Evolutionary conservation across 257 asterid species (phyloP).

Genomic region (Forsythia suspensa): DNA sequence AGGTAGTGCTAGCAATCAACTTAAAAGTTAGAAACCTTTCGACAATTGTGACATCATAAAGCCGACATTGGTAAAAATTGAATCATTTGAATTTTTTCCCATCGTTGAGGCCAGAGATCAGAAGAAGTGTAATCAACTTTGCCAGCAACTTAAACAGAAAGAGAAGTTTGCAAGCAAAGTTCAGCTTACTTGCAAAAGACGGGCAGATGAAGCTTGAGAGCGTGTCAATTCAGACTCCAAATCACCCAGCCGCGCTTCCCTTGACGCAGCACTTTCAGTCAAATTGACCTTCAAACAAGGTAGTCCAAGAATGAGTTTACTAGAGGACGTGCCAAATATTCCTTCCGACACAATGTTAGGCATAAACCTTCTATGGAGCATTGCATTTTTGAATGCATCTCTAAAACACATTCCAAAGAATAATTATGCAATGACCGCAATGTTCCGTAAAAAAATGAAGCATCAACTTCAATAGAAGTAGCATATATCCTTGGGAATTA

Average conservation of each 20-base stretch:
- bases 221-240: slow-evolving; percentile 73
- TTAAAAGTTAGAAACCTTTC: too few relatives aligned
- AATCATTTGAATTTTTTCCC: too few relatives aligned
- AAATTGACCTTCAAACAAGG: slow-evolving; percentile 53
- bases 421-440: not conserved
- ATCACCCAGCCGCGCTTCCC: slow-evolving; percentile 67
- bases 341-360: not conserved
- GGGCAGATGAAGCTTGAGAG: slow-evolving; percentile 55
- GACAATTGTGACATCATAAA: too few relatives aligned
- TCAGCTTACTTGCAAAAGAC: slow-evolving; percentile 60
- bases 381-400: not conserved
- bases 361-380: not conserved
- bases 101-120: too few relatives aligned
- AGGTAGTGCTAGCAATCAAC: too few relatives aligned
- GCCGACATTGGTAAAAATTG: too few relatives aligned
- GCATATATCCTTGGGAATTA: not conserved
- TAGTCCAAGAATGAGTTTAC: slow-evolving; percentile 1
- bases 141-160: not conserved
- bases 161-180: slow-evolving; percentile 1
- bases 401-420: not conserved
- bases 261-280: slow-evolving; percentile 65
- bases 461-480: slow-evolving; percentile 2
- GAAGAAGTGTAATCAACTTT: too few relatives aligned
- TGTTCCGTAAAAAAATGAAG: not conserved
- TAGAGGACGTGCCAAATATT: not conserved